phyloP scores from a whole-genome alignment of 495 filamentous ascomycete species.

The Cercophora scortea region DNA sequence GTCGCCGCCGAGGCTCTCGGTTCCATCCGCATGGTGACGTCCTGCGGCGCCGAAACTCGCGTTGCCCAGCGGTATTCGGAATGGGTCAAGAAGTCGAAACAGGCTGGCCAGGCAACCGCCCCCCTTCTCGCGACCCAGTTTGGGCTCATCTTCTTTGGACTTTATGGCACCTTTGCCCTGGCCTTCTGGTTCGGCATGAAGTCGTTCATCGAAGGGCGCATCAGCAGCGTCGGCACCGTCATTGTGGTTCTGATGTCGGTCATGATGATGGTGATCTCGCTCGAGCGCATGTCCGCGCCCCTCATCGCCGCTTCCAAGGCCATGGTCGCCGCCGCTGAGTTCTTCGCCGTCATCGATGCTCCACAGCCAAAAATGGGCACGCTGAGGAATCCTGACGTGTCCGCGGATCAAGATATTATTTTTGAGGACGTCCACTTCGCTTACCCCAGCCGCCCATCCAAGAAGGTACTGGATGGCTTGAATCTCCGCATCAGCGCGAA shows the following conservation, averaged over 20 bases:
- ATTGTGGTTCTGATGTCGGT: constrained; percentile 49
- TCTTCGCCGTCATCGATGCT: constrained; percentile 51
- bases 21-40: constrained; percentile 51
- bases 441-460: constrained; percentile 61
- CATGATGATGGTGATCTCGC: constrained; percentile 45
- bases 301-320: constrained; percentile 45
- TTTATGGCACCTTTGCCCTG: constrained; percentile 36
- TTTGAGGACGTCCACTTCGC: constrained; percentile 55
- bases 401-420: constrained; percentile 46
- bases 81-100: constrained; percentile 51
- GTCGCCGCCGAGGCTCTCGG: constrained; percentile 52
- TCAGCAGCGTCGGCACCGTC: constrained; percentile 36
- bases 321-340: constrained; percentile 45
- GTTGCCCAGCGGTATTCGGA: constrained; percentile 41
- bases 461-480: constrained; percentile 50
- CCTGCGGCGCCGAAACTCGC: constrained; percentile 54
- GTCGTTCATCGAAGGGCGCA: constrained; percentile 27
- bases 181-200: constrained; percentile 48
- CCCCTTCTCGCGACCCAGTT: constrained; percentile 39
- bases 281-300: constrained; percentile 45
- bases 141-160: constrained; percentile 32
- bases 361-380: constrained; percentile 37
- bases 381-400: constrained; percentile 37
- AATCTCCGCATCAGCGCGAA: constrained; percentile 58
- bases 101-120: constrained; percentile 39